Base-by-base conservation (phyloP, 2,329 filamentous ascomycete species). In the Alternaria consortialis region DNA sequence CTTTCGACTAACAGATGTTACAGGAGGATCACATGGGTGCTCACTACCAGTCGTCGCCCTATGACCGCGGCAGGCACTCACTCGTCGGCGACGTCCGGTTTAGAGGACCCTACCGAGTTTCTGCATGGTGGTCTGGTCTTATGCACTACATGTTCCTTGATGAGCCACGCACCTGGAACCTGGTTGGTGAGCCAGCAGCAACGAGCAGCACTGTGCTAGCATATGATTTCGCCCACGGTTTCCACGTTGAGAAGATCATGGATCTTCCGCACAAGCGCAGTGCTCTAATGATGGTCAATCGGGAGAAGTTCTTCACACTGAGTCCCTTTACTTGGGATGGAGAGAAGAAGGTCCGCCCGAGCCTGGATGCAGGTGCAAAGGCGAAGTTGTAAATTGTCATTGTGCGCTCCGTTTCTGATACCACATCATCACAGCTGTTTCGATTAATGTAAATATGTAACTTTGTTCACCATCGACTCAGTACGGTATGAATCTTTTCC, bases 221-320 rank as follows among this genome's bases (percentile, higher is more conserved):
- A 63, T 93, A 93, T 76, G 91, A 94, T 69, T 85, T 91, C 55
- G 87, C 89, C 52, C 89, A 92, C 69, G 91, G 91, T 1, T 89
- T 93, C 69, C 87, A 87, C 7, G 82, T 93, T 37, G 88, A 91
- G 68, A 91, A 91, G 78, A 87, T 91, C 62, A 86, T 92, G 63
- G 90, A 92, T 67, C 78, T 92, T 63, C 88, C 89, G 5, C 87
- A 91, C 69, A 92, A 92, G 82, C 84, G 90, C 29, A 89, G 88
- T 58, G 89, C 88, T 2, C 84, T 91, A 62, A 85, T 91, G 74
- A 82, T 84, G 60, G 90, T 89, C 69, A 86, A 86, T 52, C 81
- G 90, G 7, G 88, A 89, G 74, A 83, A 88, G 58, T 92, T 91
- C 81, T 91, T 91, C 79, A 88, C 91, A 74, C 77, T 90, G 9